phyloP scores from a whole-genome alignment of 176 grass and related monocot species.

The Musa troglodytarum region DNA sequence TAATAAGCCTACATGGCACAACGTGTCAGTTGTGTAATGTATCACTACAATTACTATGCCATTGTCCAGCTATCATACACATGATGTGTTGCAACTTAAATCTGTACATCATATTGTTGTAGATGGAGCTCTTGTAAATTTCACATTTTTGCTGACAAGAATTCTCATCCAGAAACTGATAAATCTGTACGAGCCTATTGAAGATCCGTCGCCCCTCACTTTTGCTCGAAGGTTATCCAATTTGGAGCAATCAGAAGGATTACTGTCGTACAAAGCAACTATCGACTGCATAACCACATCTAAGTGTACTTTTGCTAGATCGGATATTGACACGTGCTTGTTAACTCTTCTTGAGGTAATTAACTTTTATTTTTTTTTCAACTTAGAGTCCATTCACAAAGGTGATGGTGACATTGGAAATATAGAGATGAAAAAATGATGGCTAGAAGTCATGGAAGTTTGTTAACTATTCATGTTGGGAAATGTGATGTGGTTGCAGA shows the following conservation, averaged over 20 bases:
- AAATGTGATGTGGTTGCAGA: not conserved
- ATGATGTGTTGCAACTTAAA: not conserved
- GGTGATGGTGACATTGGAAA: no score
- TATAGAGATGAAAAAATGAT: no score
- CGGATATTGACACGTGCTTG: slow-evolving; percentile 64
- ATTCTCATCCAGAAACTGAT: slow-evolving; percentile 73
- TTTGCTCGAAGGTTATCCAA: slow-evolving; percentile 51
- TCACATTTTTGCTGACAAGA: slow-evolving; percentile 24
- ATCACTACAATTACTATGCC: no score
- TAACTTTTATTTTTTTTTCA: no score
- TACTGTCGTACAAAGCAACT: slow-evolving; percentile 67
- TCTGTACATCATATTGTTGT: not conserved
- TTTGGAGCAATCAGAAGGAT: slow-evolving; percentile 51
- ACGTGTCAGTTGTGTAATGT: no score
- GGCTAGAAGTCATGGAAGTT: no score
- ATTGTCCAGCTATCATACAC: not conserved
- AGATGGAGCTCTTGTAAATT: slow-evolving; percentile 14
- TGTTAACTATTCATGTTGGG: not conserved
- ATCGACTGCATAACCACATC: slow-evolving; percentile 55
- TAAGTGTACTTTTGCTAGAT: slow-evolving; percentile 67
- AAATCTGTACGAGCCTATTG: slow-evolving; percentile 59
- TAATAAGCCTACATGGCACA: no score
- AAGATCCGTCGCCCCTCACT: slow-evolving; percentile 57
- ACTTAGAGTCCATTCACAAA: no score
- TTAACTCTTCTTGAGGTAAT: slow-evolving; percentile 88